These are phyloP conservation scores for Abelmoschus esculentus DNA, from an alignment of 345 rosid species.

Conservation along the genomic window DNA sequence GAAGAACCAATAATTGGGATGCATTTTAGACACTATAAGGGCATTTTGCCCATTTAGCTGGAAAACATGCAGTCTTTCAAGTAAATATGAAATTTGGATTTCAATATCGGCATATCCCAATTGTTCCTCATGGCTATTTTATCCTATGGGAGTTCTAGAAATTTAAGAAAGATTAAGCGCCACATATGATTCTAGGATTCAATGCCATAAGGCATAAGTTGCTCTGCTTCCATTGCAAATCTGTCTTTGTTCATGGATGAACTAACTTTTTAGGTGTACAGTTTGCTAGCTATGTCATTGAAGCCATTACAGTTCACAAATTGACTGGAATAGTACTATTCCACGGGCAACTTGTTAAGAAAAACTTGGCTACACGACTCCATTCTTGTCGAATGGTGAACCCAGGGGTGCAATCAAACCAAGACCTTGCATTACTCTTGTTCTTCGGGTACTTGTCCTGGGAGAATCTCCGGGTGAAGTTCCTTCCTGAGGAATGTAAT, in stretches of 20 bases:
- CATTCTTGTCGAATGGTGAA: constrained; percentile 39
- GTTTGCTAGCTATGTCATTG: neutral
- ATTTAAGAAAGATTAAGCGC: neutral
- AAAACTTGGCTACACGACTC: constrained; percentile 8
- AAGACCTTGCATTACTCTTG: constrained; percentile 56
- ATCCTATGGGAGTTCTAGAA: neutral
- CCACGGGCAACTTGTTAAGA: neutral
- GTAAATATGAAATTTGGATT: too few relatives aligned
- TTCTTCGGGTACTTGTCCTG: constrained; percentile 34
- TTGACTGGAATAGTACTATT: neutral
- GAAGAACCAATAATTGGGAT: neutral
- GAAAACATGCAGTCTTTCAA: neutral
- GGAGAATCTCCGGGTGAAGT: constrained; percentile 15
- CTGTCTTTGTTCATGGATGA: neutral
- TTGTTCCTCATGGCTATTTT: neutral
- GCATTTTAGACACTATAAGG: neutral
- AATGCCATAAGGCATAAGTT: neutral
- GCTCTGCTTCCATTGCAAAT: neutral
- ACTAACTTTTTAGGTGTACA: neutral
- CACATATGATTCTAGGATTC: neutral
- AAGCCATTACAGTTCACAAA: neutral
- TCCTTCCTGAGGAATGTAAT: constrained; percentile 17
- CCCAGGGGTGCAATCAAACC: constrained; percentile 54
- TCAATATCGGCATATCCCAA: too few relatives aligned
- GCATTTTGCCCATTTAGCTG: neutral